A percentile compares a stretch with the other conserved stretches of the same genome.
Evolutionary conservation across 2,329 filamentous ascomycete genomes (phyloP).

Genomic region (Ophiocordyceps robertsii): DNA sequence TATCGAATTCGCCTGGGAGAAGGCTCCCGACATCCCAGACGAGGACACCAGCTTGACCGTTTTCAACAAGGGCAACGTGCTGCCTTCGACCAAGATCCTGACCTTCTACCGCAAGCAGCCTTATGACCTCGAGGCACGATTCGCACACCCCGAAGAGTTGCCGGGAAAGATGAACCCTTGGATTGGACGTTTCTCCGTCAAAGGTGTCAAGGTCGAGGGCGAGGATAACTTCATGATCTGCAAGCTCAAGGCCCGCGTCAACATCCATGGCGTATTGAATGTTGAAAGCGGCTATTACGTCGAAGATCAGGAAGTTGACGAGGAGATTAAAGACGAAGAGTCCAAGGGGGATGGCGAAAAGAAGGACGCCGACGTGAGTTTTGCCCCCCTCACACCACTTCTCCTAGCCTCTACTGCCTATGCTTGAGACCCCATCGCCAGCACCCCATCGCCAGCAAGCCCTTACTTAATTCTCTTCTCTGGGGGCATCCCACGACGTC

Average conservation of each 20-base stretch:
- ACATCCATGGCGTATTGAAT: conserved; percentile 91
- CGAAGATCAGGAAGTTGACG: conserved; percentile 94
- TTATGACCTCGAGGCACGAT: conserved; percentile 91
- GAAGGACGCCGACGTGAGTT: conserved; percentile 64
- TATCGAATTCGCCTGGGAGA: conserved; percentile 98
- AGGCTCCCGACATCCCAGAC: conserved; percentile 93
- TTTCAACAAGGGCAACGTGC: conserved; percentile 92
- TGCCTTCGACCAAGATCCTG: conserved; percentile 97
- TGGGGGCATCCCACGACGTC: not conserved
- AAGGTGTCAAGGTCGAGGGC: conserved; percentile 85
- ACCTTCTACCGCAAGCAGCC: conserved; percentile 98
- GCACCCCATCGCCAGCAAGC: too few species aligned
- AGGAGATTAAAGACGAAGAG: conserved; percentile 68
- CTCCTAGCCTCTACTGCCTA: not conserved
- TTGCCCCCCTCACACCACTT: not conserved
- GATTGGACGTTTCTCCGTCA: conserved; percentile 96
- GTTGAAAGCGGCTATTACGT: conserved; percentile 97
- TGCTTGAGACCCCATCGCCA: too few species aligned
- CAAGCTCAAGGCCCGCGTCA: conserved; percentile 96
- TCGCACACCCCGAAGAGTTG: conserved; percentile 72
- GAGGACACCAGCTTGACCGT: conserved; percentile 96
- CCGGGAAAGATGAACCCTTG: conserved; percentile 86
- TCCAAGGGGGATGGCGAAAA: conserved; percentile 53
- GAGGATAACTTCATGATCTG: conserved; percentile 99
- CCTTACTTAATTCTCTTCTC: not conserved